Evolutionary conservation across 441 rosid genomes (phyloP).

Genomic region (Arabidopsis lyrata): DNA sequence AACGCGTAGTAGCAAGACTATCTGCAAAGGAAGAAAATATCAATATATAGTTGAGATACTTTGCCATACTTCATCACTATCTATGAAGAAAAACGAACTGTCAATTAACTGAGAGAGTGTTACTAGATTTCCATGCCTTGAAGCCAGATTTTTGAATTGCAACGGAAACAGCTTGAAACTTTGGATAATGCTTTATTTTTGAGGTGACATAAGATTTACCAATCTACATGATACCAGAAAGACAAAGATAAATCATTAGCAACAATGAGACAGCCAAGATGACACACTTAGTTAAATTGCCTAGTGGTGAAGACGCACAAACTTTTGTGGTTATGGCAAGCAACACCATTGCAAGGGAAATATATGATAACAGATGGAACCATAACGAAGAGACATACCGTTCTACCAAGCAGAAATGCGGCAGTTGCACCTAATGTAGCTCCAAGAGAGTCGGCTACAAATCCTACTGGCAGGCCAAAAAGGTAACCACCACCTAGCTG

Average conservation of each 20-base stretch:
- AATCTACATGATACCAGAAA: slow-evolving; percentile 49
- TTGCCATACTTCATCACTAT: neutral
- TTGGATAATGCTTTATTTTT: slow-evolving; percentile 60
- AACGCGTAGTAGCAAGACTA: slow-evolving; percentile 75
- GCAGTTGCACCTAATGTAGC: slow-evolving; percentile 65
- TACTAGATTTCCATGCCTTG: slow-evolving; percentile 52
- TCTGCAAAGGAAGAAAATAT: slow-evolving; percentile 42
- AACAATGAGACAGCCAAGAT: slow-evolving; percentile 11
- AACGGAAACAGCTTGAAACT: slow-evolving; percentile 59
- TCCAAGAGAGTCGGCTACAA: slow-evolving; percentile 65
- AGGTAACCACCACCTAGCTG: slow-evolving; percentile 73
- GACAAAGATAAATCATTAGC: slow-evolving; percentile 6
- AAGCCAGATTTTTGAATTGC: slow-evolving; percentile 68
- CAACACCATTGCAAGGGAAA: too few relatives aligned
- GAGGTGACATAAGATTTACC: slow-evolving; percentile 61
- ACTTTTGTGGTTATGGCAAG: too few relatives aligned
- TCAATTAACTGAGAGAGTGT: slow-evolving; percentile 25
- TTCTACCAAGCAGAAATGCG: slow-evolving; percentile 68
- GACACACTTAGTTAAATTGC: neutral
- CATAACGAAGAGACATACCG: slow-evolving; percentile 50
- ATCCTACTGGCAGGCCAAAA: slow-evolving; percentile 58
- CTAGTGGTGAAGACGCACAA: slow-evolving; percentile 8
- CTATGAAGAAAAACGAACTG: neutral
- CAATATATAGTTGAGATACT: slow-evolving; percentile 17
- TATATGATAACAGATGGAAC: too few relatives aligned